A percentile compares a stretch with the other conserved stretches of the same genome.
Conservation (phyloP, 495 filamentous ascomycete genomes). For the Aspergillus ellipticus region DNA sequence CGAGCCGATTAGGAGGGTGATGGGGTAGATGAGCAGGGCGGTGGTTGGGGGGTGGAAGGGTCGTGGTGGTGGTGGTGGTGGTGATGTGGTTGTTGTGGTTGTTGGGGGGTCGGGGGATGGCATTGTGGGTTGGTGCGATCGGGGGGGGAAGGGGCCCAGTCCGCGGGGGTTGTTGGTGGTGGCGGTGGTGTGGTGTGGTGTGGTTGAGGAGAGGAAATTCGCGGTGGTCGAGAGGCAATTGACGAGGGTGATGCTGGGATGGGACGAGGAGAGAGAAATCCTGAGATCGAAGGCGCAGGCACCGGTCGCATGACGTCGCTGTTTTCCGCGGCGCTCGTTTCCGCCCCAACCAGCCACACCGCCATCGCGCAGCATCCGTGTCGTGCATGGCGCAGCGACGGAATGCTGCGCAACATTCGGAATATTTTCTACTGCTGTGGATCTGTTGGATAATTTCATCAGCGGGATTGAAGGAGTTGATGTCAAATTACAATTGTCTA, state of each 20-base stretch:
- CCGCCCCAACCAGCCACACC: not conserved
- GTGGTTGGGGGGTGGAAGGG: constrained; percentile 14
- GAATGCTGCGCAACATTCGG: no score
- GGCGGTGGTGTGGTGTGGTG: not conserved
- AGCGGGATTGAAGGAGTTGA: no score
- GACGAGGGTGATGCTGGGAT: not conserved
- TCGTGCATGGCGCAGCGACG: no score
- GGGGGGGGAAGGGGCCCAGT: not conserved
- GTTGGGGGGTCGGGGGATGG: constrained; percentile 3
- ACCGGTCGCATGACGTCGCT: constrained; percentile 1
- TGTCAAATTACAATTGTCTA: no score
- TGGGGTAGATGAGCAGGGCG: constrained; percentile 65
- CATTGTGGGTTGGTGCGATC: constrained; percentile 1
- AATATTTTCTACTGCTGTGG: no score
- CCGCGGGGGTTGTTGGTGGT: no score
- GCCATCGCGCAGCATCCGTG: not conserved
- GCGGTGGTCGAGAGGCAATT: no score
- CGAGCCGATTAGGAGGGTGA: constrained; percentile 72
- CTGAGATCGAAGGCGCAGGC: not conserved
- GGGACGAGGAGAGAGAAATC: constrained; percentile 4
- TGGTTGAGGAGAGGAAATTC: not conserved
- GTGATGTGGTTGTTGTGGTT: constrained; percentile 2
- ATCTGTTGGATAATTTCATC: no score
- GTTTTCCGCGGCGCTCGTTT: not conserved
- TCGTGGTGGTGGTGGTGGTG: constrained; percentile 7